Base-by-base conservation (phyloP, 192 early-diverging fungal genomes). In the Coemansia sp. region DNA sequence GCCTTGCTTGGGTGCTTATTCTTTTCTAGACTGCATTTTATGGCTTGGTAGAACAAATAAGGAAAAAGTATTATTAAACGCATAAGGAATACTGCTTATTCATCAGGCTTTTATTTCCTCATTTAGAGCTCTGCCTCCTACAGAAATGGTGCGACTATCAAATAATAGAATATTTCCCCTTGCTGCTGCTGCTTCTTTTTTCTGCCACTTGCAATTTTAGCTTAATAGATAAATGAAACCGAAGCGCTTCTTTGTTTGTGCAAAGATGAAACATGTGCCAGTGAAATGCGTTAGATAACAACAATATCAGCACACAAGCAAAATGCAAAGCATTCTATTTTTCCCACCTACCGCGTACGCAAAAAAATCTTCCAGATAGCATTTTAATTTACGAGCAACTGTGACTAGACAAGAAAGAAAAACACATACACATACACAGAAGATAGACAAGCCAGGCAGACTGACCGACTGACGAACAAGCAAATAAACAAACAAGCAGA, bases 121-220 rank as follows among this genome's bases (percentile, higher is more conserved):
- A 52, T 52, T 52, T 22, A 22, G 49, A 21, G 11, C n/a, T 16
- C 15, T 52, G 49, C 22, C 49, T 52, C 5, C 22, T 10, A 22
- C 49, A 52, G 8, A 22, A 58, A 56, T 58, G 49, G 49, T 26
- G 49, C 49, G 12, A 52, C 49, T 12, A 52, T 22, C 49, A 58
- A 37, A 15, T 8, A 58, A 41, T 36, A 8, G 6, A 15, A 58
- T 22, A 18, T 1, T 13, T 7, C n/a, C 39, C 13, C 56, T 58
- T 40, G 56, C 56, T 36, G 1, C 8, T 40, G n/a, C 0, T 58
- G 56, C 1, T 58, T 6, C 8, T 58, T 21, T 15, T n/a, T 47
- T 47, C n/a, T 32, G 32, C 32, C 32, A 32, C 32, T 32, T 32
- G 1, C 32, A 32, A 32, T 32, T 2, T 32, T 32, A 32, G 32